Evolutionary conservation across 306 rosid genomes (phyloP).

Genomic region (Cajanus cajan): DNA sequence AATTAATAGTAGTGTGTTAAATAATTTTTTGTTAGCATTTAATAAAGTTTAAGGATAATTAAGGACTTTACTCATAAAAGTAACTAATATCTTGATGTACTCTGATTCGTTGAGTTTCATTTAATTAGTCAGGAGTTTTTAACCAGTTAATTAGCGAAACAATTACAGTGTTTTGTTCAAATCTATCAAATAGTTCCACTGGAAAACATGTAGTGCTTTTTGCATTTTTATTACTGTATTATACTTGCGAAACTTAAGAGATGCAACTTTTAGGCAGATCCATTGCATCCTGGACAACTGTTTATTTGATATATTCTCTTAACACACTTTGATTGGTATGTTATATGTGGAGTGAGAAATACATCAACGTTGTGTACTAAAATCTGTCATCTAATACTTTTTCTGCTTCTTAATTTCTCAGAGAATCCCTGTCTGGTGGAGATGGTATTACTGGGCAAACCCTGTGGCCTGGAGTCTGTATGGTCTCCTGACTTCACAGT

Average conservation of each 20-base stretch:
- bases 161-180: neutral
- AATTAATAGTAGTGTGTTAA: too few species aligned
- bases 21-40: too few species aligned
- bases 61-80: neutral
- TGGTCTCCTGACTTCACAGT: slow-evolving; percentile 87
- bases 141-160: too few species aligned
- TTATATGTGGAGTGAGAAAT: neutral
- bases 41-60: neutral
- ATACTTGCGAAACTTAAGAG: neutral
- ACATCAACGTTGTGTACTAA: neutral
- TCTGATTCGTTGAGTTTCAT: neutral
- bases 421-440: slow-evolving; percentile 99
- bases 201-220: neutral
- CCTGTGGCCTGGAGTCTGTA: slow-evolving; percentile 95
- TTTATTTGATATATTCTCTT: neutral
- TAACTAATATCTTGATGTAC: neutral
- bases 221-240: neutral
- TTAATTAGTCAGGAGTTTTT: neutral
- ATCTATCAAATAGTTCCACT: neutral
- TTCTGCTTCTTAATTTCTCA: slow-evolving; percentile 41
- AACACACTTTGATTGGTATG: slow-evolving; percentile 4
- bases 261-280: neutral
- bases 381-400: neutral
- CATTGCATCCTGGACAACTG: neutral
- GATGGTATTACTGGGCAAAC: slow-evolving; percentile 99